Conservation (phyloP, 2,329 filamentous ascomycete species). For the Penicillium capsulatum region DNA sequence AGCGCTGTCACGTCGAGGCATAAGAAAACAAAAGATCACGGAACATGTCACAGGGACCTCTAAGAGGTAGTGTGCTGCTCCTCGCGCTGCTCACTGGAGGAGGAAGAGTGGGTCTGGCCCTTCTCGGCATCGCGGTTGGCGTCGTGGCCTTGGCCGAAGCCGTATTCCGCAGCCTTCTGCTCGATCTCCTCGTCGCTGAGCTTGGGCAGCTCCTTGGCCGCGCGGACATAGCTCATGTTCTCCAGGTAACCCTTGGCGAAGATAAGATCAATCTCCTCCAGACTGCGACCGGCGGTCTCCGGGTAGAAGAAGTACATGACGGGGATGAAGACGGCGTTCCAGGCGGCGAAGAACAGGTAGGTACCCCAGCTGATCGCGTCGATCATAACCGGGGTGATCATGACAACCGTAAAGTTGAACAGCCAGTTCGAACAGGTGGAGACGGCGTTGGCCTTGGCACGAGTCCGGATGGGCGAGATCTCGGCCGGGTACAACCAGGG, state of each 20-base stretch:
- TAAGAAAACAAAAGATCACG: not conserved
- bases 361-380: constrained; percentile 39
- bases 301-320: constrained; percentile 54
- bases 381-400: constrained; percentile 47
- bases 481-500: constrained; percentile 56
- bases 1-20: constrained; percentile 9
- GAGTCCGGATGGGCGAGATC: constrained; percentile 53
- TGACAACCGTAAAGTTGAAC: constrained; percentile 54
- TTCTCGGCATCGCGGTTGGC: constrained; percentile 22
- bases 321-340: constrained; percentile 48
- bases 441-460: constrained; percentile 54
- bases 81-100: constrained; percentile 14
- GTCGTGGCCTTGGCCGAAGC: constrained; percentile 20
- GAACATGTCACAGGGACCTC: not conserved
- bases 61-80: constrained; percentile 1
- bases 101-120: constrained; percentile 11
- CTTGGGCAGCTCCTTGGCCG: constrained; percentile 32
- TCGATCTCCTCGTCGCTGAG: constrained; percentile 35
- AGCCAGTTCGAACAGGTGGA: constrained; percentile 54
- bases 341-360: constrained; percentile 43
- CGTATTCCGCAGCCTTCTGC: constrained; percentile 32
- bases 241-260: constrained; percentile 44
- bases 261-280: constrained; percentile 46
- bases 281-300: constrained; percentile 44
- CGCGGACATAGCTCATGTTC: constrained; percentile 39